These are phyloP conservation scores for Alternaria metachromatica DNA, from an alignment of 2,329 filamentous ascomycete genomes.

Conservation along the genomic window DNA sequence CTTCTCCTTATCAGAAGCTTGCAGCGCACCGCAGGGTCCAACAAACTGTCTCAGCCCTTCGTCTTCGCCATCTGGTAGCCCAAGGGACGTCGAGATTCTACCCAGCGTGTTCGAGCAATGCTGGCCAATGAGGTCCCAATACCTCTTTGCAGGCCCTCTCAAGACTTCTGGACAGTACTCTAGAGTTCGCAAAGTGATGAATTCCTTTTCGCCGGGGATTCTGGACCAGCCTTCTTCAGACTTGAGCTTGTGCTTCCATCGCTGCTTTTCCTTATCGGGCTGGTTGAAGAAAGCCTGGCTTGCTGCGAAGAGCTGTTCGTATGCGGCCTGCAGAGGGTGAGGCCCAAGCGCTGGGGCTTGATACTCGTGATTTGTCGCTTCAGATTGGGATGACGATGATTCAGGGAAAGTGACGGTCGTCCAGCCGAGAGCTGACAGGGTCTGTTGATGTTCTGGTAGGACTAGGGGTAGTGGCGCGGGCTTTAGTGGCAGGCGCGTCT, in stretches of 20 bases:
- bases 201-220: constrained; percentile 48
- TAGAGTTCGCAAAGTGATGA: constrained; percentile 46
- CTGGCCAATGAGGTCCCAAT: constrained; percentile 43
- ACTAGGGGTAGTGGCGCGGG: constrained; percentile 39
- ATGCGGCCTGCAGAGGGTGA: constrained; percentile 43
- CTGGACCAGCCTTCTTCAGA: constrained; percentile 47
- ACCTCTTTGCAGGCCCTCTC: constrained; percentile 35
- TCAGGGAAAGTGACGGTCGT: constrained; percentile 44
- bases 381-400: background rate
- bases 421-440: constrained; percentile 44
- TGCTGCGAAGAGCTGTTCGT: constrained; percentile 36
- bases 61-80: constrained; percentile 16
- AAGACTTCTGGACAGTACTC: constrained; percentile 42
- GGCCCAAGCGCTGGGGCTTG: constrained; percentile 3
- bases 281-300: constrained; percentile 43
- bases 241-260: constrained; percentile 43
- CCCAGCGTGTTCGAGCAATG: constrained; percentile 34
- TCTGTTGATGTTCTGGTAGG: constrained; percentile 39
- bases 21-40: constrained; percentile 32
- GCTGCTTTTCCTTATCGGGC: constrained; percentile 29
- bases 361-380: background rate
- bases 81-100: constrained; percentile 31
- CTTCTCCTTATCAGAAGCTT: constrained; percentile 26
- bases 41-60: constrained; percentile 35
- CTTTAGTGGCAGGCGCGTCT: constrained; percentile 30